A percentile compares a stretch with the other conserved stretches of the same genome.
Conservation (phyloP, 2,329 filamentous ascomycete species). For the Aspergillus ruber region DNA sequence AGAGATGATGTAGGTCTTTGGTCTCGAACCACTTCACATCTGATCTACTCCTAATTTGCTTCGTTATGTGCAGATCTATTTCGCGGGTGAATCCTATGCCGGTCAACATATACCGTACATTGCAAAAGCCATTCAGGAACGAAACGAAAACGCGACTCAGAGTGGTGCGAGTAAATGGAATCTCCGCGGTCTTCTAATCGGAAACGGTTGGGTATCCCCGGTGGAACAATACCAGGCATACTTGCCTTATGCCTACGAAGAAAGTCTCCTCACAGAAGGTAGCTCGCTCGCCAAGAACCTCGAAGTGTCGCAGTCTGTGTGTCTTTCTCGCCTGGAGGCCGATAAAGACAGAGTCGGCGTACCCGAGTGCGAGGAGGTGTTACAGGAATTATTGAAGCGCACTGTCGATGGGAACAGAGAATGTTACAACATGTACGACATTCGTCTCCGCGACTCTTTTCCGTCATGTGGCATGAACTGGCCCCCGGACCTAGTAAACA, state of each 20-base stretch:
- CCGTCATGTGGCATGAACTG: constrained; percentile 95
- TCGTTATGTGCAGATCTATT: constrained; percentile 61
- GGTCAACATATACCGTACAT: constrained; percentile 98
- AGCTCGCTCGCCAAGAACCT: constrained; percentile 59
- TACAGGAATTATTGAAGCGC: constrained; percentile 63
- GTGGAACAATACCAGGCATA: constrained; percentile 85
- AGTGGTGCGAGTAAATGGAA: constrained; percentile 57
- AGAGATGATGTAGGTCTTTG: constrained; percentile 69
- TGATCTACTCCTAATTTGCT: constrained; percentile 3
- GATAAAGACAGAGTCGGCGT: constrained; percentile 61
- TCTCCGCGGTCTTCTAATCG: constrained; percentile 79
- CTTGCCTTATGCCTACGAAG: constrained; percentile 71
- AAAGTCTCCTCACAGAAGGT: constrained; percentile 63
- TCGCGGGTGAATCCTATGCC: constrained; percentile 93
- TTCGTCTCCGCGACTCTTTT: constrained; percentile 72
- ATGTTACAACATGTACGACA: constrained; percentile 96
- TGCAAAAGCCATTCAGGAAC: constrained; percentile 78
- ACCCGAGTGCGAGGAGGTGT: constrained; percentile 65
- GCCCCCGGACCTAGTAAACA: constrained; percentile 73
- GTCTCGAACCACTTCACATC: constrained; percentile 13
- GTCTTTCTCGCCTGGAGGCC: constrained; percentile 55
- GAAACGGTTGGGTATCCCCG: constrained; percentile 96
- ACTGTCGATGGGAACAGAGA: constrained; percentile 52
- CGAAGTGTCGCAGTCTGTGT: constrained; percentile 63
- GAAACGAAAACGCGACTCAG: constrained; percentile 59